Evolutionary conservation across 768 basidiomycete genomes (phyloP), one percentile per base, ranked within the genome.

Genomic region (Boletus subcaerulescens): DNA sequence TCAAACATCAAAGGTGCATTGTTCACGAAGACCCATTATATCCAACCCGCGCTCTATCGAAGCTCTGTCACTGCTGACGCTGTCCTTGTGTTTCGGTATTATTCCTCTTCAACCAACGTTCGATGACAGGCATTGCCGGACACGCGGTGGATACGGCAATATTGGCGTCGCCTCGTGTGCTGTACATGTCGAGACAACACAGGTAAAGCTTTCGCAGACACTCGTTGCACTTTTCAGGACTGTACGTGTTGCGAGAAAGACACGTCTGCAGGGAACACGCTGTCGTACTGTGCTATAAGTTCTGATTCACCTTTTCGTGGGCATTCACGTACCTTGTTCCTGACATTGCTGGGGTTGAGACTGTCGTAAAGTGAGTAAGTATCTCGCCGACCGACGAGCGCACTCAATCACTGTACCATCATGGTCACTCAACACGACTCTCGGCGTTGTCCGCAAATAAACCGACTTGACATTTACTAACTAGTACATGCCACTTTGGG

Each of bases 211-310:
- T 73, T 48, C 78, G 72, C 20, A 89, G 62, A 12, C 76, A 65
- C 10, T 70, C 62, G 41, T 83, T 73, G 62, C 88, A 90, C 57
- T 77, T 82, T 18, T 87, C 85, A 0, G 84, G 87, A 3, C 59
- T 61, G 62, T 87, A 89, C 0, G 83, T 86, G 65, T 89, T 79
- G 56, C 78, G 82, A 49, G 76, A 77, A 31, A 89, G 73, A 63
- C 88, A 90, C 2, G 72, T 52, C 42, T 89, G 87, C 4, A 89
- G 71, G 20, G 74, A 67, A 62, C 87, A 89, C 0, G 87, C 87
- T 89, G 60, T 2, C 5, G 1, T 17, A 33, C 29, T 1, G 11
- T 22, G 43, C 29, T 29, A 14, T 17, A 36, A 13, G 13, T 52
- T 17, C 4, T 20, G 24, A 29, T 4, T 33, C 48, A 52, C 12